These are phyloP conservation scores for Saccharum spontaneum DNA, from an alignment of 176 grass and related monocot genomes.

Conservation along the genomic window DNA sequence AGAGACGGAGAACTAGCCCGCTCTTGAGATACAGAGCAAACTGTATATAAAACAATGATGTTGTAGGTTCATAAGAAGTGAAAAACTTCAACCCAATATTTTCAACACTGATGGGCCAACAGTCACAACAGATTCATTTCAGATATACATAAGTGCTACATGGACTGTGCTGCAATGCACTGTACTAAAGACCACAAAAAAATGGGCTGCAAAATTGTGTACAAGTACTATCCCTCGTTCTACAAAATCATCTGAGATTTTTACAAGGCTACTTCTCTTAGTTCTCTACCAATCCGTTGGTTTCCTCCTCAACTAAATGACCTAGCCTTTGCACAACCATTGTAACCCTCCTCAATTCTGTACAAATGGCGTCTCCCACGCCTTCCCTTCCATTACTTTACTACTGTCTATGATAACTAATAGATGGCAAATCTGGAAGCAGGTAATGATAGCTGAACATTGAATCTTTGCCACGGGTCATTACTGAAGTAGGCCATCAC, in stretches of 20 bases:
- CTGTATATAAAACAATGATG: neutral
- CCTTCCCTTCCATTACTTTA: conserved; percentile 24
- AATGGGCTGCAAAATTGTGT: conserved; percentile 19
- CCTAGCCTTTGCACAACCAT: conserved; percentile 31
- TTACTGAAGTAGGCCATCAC: conserved; percentile 85
- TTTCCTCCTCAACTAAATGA: conserved; percentile 5
- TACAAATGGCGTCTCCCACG: conserved; percentile 28
- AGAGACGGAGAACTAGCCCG: neutral
- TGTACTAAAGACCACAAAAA: neutral
- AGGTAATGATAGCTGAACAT: conserved; percentile 15
- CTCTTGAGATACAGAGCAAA: neutral
- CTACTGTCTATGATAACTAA: conserved; percentile 28
- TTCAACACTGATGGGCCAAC: neutral
- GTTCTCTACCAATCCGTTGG: neutral
- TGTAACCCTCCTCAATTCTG: conserved; percentile 33
- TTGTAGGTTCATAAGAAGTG: neutral
- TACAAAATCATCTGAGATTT: conserved; percentile 20
- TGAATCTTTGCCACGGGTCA: conserved; percentile 43
- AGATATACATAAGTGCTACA: neutral
- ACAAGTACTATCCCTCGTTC: conserved; percentile 23
- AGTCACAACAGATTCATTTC: neutral
- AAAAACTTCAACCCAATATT: neutral
- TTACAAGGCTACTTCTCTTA: conserved; percentile 34
- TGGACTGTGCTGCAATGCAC: neutral
- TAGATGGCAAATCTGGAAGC: neutral